Base-by-base conservation (phyloP, 1,284 basidiomycete genomes). In the Cronartium quercuum region DNA sequence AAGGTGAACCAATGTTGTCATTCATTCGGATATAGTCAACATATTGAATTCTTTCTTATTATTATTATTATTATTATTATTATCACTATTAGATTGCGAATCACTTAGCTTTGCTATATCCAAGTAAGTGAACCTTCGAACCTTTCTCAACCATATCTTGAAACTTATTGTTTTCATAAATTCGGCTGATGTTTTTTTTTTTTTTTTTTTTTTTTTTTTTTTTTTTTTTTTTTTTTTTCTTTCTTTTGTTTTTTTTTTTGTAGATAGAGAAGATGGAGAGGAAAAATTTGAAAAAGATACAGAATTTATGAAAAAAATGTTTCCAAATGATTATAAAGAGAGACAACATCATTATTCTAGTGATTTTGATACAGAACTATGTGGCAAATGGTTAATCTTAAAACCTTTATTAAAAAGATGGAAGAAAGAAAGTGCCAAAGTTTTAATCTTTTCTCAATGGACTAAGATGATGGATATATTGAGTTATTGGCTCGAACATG, bases 381-480 rank as follows among this genome's bases (percentile, higher is more conserved):
- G 69, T 24, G 69, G 69, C 9, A 73, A 73, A 58, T 73, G 69
- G 69, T 57, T 57, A 57, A 55, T 73, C n/a, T 64, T 73, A 38
- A 73, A 73, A 35, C 69, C 69, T 15, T 35, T 73, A 51, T 57
- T 73, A 24, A 38, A 66, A 12, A 35, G 66, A 58, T 73, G 69
- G 69, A 73, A 73, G 51, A 65, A 66, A 58, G 62, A 55, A 24
- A 35, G 63, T 41, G 62, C 51, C 21, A 73, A 73, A 51, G 69
- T 73, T 7, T 41, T 73, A 6, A 18, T 73, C 9, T 73, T 73
- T 42, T 73, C 69, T 3, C 69, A 73, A 41, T 55, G 47, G 24
- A 73, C 69, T 10, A 65, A 73, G 37, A 73, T 73, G 62, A 73
- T 73, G 69, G 69, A 73, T 34, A 73, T 73, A 40, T 21, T 73